Base-by-base conservation (phyloP, 2,329 filamentous ascomycete genomes). In the Colletotrichum liriopes region DNA sequence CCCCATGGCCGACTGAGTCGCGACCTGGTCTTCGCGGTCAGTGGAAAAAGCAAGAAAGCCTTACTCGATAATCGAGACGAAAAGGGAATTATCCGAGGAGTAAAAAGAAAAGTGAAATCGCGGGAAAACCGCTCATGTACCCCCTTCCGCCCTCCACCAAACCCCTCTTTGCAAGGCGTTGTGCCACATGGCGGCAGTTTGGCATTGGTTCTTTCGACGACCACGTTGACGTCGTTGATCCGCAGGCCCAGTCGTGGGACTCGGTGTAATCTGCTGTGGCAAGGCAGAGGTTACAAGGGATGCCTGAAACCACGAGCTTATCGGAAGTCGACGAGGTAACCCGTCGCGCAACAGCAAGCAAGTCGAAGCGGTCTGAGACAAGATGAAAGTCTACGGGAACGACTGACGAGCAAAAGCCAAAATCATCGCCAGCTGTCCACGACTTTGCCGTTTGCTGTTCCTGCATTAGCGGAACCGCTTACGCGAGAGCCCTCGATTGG, bases 391-490 rank as follows among this genome's bases (percentile, higher is more conserved):
- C 26, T 35, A 18, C 51, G 52, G 43, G 23, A 18, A 39, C 55
- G 47, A 41, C 63, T 37, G 29, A 29, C 26, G 49, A 14, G 49
- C 26, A 14, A 59, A 26, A n/a, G 55, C 18, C 41, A 51, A 56
- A 26, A 26, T 43, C 41, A 43, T 56, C 41, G 23, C 18, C 26
- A 64, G n/a, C 26, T 18, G 20, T 20, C 26, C 37, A 47, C 60
- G 32, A 65, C 60, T 60, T 61, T 59, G 58, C 45, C 32, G 58
- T 64, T 72, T 58, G 65, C 54, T 69, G 70, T 72, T 70, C 70
- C 66, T 72, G 66, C 70, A 70, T 70, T 61, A 70, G 70, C 65
- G 59, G 54, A 69, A 71, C 51, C 66, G 65, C 65, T 52, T 26
- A 55, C 66, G 65, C 70, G 41, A 7, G n/a, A 47, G 37, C 43